Base-by-base conservation (phyloP, 345 rosid genomes). In the Syzygium jambos region DNA sequence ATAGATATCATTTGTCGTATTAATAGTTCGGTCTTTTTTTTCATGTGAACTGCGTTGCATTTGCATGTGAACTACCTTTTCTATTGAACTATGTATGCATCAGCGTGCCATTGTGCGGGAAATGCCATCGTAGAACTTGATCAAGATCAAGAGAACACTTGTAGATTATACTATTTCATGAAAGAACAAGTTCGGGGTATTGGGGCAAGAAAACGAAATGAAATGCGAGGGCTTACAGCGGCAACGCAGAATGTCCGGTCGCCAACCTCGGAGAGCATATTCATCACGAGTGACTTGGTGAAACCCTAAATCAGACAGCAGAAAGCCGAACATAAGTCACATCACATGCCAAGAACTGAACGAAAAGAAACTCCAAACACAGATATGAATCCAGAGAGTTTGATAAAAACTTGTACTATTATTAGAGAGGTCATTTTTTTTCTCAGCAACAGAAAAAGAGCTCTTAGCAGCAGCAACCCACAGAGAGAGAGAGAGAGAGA, bases 171-270 rank as follows among this genome's bases (percentile, higher is more conserved):
- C 49, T 34, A 73, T 34, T 38, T 34, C 80, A 17, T 34, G 80
- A 73, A 73, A 73, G 80, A 73, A 34, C 7, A 73, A 34, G 25
- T 34, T 73, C 46, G 1, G 25, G 80, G 49, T 38, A 19, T 19
- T 17, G 49, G 80, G 41, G 19, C 49, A 73, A 17, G 49, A 73
- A 34, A 38, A 73, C 25, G 10, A 73, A 38, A 73, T 17, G 25
- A 41, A 23, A 5, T 21, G 22, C 49, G 7, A 73, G 38, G 84
- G 88, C 96, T 91, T 82, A 96, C 98, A 78, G 99, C 97, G 2
- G 99, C 99, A 52, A 98, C 98, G 88, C 95, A 94, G 85, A 98
- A 98, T 29, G 99, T 98, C 94, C 95, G 95, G 92, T 98, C 99
- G 9, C 99, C 99, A 87, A 98, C 96, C 95, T 98, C 99, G 4